Evolutionary conservation across 2,329 filamentous ascomycete genomes (phyloP), one percentile per base, ranked within the genome.

Genomic region (Cordyceps tenuipes): DNA sequence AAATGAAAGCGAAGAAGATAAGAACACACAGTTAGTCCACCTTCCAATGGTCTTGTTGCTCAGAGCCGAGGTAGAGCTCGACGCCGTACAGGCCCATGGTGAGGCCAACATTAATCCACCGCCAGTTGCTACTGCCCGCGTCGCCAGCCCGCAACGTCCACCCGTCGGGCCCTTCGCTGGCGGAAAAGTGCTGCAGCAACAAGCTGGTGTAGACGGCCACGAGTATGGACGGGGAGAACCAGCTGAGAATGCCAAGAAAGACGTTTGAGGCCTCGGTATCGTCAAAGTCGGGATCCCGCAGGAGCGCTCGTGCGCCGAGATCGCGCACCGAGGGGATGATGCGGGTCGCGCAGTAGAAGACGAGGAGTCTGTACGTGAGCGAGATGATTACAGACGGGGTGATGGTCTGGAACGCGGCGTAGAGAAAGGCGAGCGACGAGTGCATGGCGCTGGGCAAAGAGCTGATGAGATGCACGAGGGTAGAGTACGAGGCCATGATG

Each of bases 401-500:
- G 66, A 97, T 94, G 47, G 93, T 96, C 74, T 94, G 91, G 70
- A 97, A 89, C 23, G 94, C 94, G 12, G 93, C 92, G 61, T 92
- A 86, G 65, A 97, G 84, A 68, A 97, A 90, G 64, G 87, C 90
- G 68, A 96, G 87, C 0, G 87, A 88, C 0, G 90, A 92, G 72
- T 90, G 89, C 4, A 95, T 85, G 31, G 89, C 91, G 3, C 83
- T 87, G 3, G 91, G 93, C n/a, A 96, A 79, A 4, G 87, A 88
- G 60, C 90, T 89, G 43, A 97, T 78, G 51, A 92, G 83, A 66
- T 95, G 90, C 51, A 97, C 79, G 48, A 97, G 78, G 0, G 93
- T 97, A 29, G 91, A 93, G 74, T 97, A 97, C 7, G 92, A 97
- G 5, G 93, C 94, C 93, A 97, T 97, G 72, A 99, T 93, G 64